Evolutionary conservation across 176 grass and related monocot species (phyloP), one percentile per base, ranked within the genome.

Genomic region (Metroxylon sagu): DNA sequence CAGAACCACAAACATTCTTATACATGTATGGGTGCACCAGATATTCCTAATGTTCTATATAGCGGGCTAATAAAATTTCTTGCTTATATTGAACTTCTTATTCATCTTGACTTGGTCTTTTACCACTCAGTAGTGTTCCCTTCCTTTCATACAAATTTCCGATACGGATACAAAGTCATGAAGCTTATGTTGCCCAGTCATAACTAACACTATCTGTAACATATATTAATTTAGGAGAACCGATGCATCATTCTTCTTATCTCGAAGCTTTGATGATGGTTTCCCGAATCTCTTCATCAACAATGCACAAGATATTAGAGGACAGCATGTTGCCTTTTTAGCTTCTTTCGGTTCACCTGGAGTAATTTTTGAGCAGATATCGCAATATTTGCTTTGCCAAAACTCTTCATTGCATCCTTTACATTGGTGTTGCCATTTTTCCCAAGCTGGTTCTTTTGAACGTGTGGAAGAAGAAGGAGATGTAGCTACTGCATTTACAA

Each of bases 331-430:
- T 64, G 92, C 92, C 3, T 90, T 97, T 68, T 65, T 97, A 18
- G 92, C 92, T 29, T 97, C 87, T 29, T 97, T 97, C 69, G 91
- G 87, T 69, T 97, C 87, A 0, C 92, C 87, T 2, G 76, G 76
- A 60, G 92, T 97, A 71, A 90, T 97, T 62, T 97, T 97, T 76
- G 92, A 96, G 86, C 92, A 96, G 26, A 69, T 96, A 49, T 96
- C 92, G 75, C 83, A 65, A 97, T 97, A 69, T 97, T 86, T 72
- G 78, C 79, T 29, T 85, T 97, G 29, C 87, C 87, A 5, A 85
- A 89, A 69, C 50, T 97, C 52, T 97, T 97, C 55, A 72, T 88
- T 71, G 60, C 87, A 18, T 96, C 87, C 16, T 96, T 96, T 67
- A 90, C 87, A 19, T 66, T 96, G 29, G 83, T 96, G 48, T 83